Conservation (phyloP, 331 rosid species). For the Pyrus hybrid region DNA sequence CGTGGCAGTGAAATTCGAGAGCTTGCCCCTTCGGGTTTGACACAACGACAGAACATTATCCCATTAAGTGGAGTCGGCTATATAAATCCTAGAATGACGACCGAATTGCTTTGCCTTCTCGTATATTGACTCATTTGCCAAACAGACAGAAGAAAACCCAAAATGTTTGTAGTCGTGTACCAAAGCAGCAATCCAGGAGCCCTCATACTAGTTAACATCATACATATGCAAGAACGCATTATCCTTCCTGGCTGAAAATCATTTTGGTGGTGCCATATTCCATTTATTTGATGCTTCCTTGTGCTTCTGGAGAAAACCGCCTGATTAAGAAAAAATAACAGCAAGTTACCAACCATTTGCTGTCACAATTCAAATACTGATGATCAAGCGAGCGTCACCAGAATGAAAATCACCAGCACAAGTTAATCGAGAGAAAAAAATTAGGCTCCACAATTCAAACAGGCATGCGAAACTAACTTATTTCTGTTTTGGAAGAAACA, state of each 20-base stretch:
- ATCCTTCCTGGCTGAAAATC: constrained; percentile 17
- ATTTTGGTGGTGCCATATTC: constrained; percentile 38
- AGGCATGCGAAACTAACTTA: too few species aligned
- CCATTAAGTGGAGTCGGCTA: too few species aligned
- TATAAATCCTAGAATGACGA: too few species aligned
- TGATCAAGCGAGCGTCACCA: neutral
- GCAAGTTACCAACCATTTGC: constrained; percentile 5
- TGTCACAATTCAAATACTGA: neutral
- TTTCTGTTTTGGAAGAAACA: too few species aligned
- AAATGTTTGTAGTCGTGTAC: neutral
- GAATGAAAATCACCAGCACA: neutral
- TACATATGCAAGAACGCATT: neutral
- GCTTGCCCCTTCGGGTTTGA: too few species aligned
- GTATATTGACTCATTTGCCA: neutral
- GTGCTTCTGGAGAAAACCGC: constrained; percentile 47
- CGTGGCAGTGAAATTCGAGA: too few species aligned
- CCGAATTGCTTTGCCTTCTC: too few species aligned
- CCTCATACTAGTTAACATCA: neutral
- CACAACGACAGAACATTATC: too few species aligned
- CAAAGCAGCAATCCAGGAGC: neutral
- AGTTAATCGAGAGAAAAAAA: neutral
- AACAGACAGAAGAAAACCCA: neutral
- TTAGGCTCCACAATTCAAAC: too few species aligned
- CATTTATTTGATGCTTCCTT: constrained; percentile 34
- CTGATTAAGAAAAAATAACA: constrained; percentile 32